Evolutionary conservation across 495 filamentous ascomycete genomes (phyloP), one percentile per base, ranked within the genome.

Genomic region (Penicillium soppii): DNA sequence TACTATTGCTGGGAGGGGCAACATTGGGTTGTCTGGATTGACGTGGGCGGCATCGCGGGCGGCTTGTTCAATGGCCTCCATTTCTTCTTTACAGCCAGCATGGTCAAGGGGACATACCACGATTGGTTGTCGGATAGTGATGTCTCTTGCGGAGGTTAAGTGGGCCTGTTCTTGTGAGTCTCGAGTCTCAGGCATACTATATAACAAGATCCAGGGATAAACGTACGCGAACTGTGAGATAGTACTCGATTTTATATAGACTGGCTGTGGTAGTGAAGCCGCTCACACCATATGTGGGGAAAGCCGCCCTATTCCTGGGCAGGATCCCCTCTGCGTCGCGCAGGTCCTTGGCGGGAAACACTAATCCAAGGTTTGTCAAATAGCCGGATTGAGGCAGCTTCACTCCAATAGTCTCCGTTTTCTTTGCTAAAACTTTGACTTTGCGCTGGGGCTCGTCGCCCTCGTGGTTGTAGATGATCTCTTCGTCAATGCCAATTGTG

Each of bases 181-280:
- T 62, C 23, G 32, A 47, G 29, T 23, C 19, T 12, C 12, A 2
- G 12, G 17, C 4, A 19, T 35, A 16, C n/a, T 12, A 32, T 15
- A 9, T 3, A 19, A 4, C 13, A 7, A 7, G 4, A 41, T 10
- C 13, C 5, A 15, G 26, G 13, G 7, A 16, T 26, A 44, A 37
- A 67, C 79, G 15, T 73, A 97, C 94, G 81, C 95, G 96, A 36
- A 98, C 90, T 30, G 85, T 90, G 37, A 98, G 72, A 61, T 89
- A 98, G 66, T 97, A 98, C 67, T 98, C 92, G 64, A 98, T 95
- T 69, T 97, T 97, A 71, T 97, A 98, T 10, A 98, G 80, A 48
- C 86, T 94, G 10, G 88, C 95, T 26, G 91, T 88, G 0, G 94
- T 98, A 17, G 94, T 96, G 60, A 98, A 98, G 9, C 90, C 91